A percentile compares a stretch with the other conserved stretches of the same genome.
phyloP scores from a whole-genome alignment of 345 rosid genomes.

The Hypericum perforatum region DNA sequence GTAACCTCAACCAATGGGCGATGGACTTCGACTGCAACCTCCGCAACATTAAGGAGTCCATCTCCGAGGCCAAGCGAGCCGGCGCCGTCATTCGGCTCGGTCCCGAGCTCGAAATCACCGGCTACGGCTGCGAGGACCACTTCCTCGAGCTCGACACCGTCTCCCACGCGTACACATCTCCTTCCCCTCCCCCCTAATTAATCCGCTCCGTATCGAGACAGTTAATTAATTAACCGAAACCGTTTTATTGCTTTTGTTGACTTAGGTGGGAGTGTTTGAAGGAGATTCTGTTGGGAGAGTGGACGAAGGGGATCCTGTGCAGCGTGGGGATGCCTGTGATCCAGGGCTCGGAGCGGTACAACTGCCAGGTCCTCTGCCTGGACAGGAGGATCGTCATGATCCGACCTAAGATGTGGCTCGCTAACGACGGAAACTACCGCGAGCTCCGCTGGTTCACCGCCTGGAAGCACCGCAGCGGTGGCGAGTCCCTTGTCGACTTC shows the following conservation, averaged over 20 bases:
- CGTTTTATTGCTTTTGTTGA: background rate
- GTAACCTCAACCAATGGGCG: slow-evolving; percentile 94
- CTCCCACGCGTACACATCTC: slow-evolving; percentile 50
- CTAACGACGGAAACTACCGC: slow-evolving; percentile 81
- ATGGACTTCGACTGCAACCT: slow-evolving; percentile 81
- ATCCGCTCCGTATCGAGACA: background rate
- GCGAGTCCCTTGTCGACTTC: slow-evolving; percentile 59
- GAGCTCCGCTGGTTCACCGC: slow-evolving; percentile 88
- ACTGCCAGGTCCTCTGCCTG: slow-evolving; percentile 84
- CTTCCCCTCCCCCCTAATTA: background rate
- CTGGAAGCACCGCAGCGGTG: slow-evolving; percentile 45
- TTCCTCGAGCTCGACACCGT: slow-evolving; percentile 87
- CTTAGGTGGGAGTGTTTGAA: slow-evolving; percentile 91
- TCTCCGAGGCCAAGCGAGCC: slow-evolving; percentile 45
- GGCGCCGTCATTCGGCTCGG: slow-evolving; percentile 88
- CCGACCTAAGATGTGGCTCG: slow-evolving; percentile 91
- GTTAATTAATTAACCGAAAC: background rate
- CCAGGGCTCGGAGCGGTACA: slow-evolving; percentile 85
- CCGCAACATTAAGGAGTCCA: slow-evolving; percentile 72
- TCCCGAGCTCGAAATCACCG: slow-evolving; percentile 93
- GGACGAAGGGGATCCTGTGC: slow-evolving; percentile 80
- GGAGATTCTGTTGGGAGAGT: slow-evolving; percentile 64
- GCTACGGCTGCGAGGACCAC: slow-evolving; percentile 99
- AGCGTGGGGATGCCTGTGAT: slow-evolving; percentile 92
- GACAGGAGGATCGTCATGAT: slow-evolving; percentile 76